Evolutionary conservation across 1,284 basidiomycete genomes (phyloP).

Genomic region (Trichosporon coremiiforme): DNA sequence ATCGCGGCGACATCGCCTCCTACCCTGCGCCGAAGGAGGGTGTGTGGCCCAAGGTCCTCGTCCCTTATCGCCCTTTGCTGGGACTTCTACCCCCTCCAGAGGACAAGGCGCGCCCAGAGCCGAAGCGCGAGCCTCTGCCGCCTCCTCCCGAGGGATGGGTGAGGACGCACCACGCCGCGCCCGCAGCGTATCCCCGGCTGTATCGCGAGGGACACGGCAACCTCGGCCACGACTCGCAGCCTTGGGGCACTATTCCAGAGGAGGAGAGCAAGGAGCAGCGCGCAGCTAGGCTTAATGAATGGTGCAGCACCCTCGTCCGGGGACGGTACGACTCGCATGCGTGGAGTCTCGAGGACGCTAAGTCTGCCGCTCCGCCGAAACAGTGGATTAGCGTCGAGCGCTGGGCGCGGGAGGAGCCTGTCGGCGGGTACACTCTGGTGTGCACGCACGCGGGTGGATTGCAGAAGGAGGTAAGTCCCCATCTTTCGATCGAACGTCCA

Average conservation of each 20-base stretch:
- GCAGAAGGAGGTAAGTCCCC: constrained; percentile 63
- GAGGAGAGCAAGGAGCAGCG: constrained; percentile 41
- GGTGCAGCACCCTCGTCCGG: constrained; percentile 5
- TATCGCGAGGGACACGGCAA: constrained; percentile 43
- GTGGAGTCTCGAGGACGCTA: constrained; percentile 21
- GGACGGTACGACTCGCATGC: constrained; percentile 23
- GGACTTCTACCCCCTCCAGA: constrained; percentile 27
- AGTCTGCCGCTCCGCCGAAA: constrained; percentile 45
- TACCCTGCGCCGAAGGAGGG: constrained; percentile 8
- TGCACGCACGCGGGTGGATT: constrained; percentile 31
- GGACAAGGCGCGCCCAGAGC: constrained; percentile 15
- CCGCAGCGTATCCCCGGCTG: constrained; percentile 67
- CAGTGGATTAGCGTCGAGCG: constrained; percentile 26
- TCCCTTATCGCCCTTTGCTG: constrained; percentile 23
- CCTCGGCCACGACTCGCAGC: constrained; percentile 31
- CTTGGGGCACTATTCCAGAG: constrained; percentile 24
- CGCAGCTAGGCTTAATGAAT: constrained; percentile 26
- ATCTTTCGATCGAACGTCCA: too few relatives aligned
- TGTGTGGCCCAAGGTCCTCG: constrained; percentile 13
- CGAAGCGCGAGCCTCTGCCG: constrained; percentile 32
- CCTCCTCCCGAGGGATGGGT: constrained; percentile 54
- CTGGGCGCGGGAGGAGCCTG: constrained; percentile 23
- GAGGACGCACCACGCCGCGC: constrained; percentile 68
- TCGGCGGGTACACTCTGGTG: constrained; percentile 25
- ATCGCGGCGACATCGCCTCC: constrained; percentile 4